phyloP scores from a whole-genome alignment of 2,329 filamentous ascomycete species.

The Diaporthe caulivora region DNA sequence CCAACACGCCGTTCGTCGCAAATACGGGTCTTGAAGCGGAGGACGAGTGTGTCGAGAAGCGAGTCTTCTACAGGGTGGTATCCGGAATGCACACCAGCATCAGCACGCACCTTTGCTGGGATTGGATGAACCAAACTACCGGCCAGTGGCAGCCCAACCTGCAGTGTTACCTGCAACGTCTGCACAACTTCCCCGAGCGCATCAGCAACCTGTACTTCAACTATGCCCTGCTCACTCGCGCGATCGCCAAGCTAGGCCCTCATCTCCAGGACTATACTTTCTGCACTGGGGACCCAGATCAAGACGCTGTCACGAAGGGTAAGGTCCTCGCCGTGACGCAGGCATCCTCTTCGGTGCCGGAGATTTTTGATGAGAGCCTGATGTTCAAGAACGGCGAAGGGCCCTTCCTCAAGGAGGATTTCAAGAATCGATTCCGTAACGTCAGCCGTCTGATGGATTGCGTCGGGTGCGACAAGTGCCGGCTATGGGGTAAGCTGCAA shows the following conservation, averaged over 20 bases:
- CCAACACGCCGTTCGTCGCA: conserved; percentile 70
- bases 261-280: conserved; percentile 87
- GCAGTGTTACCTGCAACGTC: conserved; percentile 86
- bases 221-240: conserved; percentile 93
- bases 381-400: conserved; percentile 90
- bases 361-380: conserved; percentile 93
- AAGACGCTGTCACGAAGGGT: conserved; percentile 83
- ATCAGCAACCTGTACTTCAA: conserved; percentile 99
- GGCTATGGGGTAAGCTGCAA: conserved; percentile 97
- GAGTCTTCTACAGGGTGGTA: conserved; percentile 96
- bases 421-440: conserved; percentile 96
- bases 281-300: conserved; percentile 85
- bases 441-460: conserved; percentile 98
- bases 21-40: conserved; percentile 80
- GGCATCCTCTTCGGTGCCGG: conserved; percentile 75
- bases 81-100: conserved; percentile 99
- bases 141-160: conserved; percentile 94
- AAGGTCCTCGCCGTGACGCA: conserved; percentile 84
- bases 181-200: conserved; percentile 87
- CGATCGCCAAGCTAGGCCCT: conserved; percentile 88
- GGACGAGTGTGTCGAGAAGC: conserved; percentile 96
- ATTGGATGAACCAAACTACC: conserved; percentile 95
- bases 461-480: conserved; percentile 97
- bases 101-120: conserved; percentile 94
- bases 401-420: conserved; percentile 91